Conservation (phyloP, 371 early-diverging fungal genomes). For the Fennellomyces sp. region DNA sequence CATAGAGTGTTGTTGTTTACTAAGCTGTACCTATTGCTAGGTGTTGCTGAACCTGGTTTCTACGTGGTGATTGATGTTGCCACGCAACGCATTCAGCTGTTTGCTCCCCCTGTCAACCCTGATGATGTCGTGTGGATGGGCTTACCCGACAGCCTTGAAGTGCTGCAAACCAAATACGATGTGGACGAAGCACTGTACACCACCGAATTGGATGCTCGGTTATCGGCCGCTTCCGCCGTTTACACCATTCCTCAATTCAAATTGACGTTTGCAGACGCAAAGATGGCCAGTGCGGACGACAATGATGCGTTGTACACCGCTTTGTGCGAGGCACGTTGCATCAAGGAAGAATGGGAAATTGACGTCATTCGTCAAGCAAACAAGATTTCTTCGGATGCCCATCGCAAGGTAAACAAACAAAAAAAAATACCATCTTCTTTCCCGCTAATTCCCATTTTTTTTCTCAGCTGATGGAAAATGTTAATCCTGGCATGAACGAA, state of each 20-base stretch:
- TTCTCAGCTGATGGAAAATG: constrained; percentile 69
- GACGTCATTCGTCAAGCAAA: constrained; percentile 77
- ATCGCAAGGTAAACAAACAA: constrained; percentile 50
- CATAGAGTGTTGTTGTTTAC: neutral
- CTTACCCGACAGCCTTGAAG: constrained; percentile 56
- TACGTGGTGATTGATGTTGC: constrained; percentile 73
- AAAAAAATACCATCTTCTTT: too few relatives aligned
- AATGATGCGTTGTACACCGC: constrained; percentile 53
- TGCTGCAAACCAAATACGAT: constrained; percentile 56
- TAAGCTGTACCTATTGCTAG: constrained; percentile 20
- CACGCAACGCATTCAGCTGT: constrained; percentile 61
- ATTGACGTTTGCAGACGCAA: constrained; percentile 9
- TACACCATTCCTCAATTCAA: constrained; percentile 40
- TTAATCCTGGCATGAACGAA: constrained; percentile 67
- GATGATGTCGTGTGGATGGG: constrained; percentile 91
- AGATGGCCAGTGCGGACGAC: constrained; percentile 26
- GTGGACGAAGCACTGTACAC: constrained; percentile 67
- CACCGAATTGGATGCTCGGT: constrained; percentile 21
- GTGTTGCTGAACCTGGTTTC: constrained; percentile 77
- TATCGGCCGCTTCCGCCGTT: constrained; percentile 35
- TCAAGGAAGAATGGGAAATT: constrained; percentile 81
- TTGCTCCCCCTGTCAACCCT: constrained; percentile 68
- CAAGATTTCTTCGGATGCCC: constrained; percentile 79
- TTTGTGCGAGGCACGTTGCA: constrained; percentile 76
- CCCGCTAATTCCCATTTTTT: neutral